Base-by-base conservation (phyloP, 2,329 filamentous ascomycete species). In the Fusarium goolgardi region DNA sequence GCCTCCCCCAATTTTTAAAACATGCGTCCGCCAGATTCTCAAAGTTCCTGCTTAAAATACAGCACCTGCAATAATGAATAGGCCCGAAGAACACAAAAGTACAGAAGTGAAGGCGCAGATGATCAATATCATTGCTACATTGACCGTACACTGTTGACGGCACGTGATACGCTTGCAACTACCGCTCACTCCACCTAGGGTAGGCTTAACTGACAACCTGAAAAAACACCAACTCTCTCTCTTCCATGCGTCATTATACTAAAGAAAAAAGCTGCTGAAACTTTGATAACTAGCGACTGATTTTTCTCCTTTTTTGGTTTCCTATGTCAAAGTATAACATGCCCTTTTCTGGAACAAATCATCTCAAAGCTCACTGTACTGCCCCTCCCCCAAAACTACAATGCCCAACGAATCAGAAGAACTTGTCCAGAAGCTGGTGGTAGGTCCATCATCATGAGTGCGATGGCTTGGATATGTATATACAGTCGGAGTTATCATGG, bases 351-450 rank as follows among this genome's bases (percentile, higher is more conserved):
- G 60, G 55, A 69, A 58, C 40, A 23, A 46, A 23, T 11, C 55
- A 64, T 57, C 54, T 54, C 39, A 49, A 52, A 55, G 21, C 51
- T 44, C 59, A 70, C 41, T 54, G 45, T 37, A 63, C 55, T 43
- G 50, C 61, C 62, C 59, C 64, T 39, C 46, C 57, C 39, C 29
- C 52, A 66, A 55, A 53, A 47, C 27, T 25, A 29, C 25, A 35
- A 77, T 77, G 74, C 41, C 73, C 35, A 56, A 47, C 58, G 63
- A 67, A 11, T 60, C 72, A 35, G 63, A 71, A 49, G 69, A 71
- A 23, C 72, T 68, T 53, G 35, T 75, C 46, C 73, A 74, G 51
- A 67, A 69, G 55, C 57, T 77, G 40, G 75, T 77, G 75, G 75
- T 77, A 74, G 45, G 75, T 72, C 32, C 35, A 21, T 41, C 39